A percentile compares a stretch with the other conserved stretches of the same genome.
phyloP scores from a whole-genome alignment of 169 alveolate species.

The Theileria parva region DNA sequence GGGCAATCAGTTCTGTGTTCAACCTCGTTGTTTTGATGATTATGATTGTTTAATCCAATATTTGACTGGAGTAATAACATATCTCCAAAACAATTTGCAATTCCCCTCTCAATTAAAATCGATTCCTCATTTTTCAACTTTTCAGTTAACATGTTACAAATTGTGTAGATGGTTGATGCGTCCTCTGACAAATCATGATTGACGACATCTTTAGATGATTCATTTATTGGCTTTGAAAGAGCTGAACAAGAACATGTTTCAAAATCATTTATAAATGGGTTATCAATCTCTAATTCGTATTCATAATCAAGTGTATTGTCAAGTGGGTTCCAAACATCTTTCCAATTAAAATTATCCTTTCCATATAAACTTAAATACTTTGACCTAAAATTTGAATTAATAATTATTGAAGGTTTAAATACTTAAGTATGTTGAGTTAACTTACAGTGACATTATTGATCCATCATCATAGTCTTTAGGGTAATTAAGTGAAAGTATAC shows the following conservation, averaged over 20 bases:
- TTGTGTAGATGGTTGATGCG: not conserved
- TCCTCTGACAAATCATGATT: not conserved
- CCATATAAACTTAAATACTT: constrained; percentile 28
- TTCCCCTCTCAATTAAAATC: not conserved
- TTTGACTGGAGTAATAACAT: not conserved
- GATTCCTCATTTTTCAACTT: not conserved
- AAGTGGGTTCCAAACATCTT: constrained; percentile 51
- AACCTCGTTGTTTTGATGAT: not conserved
- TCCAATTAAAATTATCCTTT: constrained; percentile 10
- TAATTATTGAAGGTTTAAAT: not conserved
- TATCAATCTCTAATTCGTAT: constrained; percentile 33
- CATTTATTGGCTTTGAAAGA: not conserved
- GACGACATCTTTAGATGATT: not conserved
- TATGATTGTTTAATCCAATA: not conserved
- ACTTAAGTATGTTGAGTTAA: not conserved
- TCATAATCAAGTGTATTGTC: constrained; percentile 49
- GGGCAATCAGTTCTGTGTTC: not conserved
- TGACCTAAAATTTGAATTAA: constrained; percentile 20
- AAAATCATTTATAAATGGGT: constrained; percentile 32
- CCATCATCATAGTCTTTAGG: not conserved
- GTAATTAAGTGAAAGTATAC: not conserved
- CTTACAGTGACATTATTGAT: constrained; percentile 60
- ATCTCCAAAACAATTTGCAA: constrained; percentile 1
- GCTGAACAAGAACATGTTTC: constrained; percentile 46
- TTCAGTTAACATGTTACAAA: not conserved